phyloP scores from a whole-genome alignment of 164 flowering plant species.

The Magnolia officinalis region DNA sequence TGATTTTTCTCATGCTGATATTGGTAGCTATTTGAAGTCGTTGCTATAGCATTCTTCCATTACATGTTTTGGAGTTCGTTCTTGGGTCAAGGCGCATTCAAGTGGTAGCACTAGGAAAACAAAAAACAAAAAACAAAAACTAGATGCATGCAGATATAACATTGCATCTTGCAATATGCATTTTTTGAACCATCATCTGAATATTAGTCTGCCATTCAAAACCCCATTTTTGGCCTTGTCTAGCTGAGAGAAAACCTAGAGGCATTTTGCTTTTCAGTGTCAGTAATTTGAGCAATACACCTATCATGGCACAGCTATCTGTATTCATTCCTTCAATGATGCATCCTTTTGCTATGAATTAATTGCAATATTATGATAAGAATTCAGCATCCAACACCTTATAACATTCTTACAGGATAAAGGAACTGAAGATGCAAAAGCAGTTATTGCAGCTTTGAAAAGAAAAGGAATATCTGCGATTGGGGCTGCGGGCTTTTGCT shows the following conservation, averaged over 20 bases:
- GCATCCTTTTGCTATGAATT: background rate
- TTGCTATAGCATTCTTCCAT: background rate
- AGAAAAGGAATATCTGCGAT: slow-evolving; percentile 46
- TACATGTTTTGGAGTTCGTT: background rate
- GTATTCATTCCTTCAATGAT: background rate
- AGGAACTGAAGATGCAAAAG: slow-evolving; percentile 56
- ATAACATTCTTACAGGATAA: slow-evolving; percentile 37
- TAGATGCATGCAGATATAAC: background rate
- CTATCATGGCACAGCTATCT: background rate
- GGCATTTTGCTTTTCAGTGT: no score
- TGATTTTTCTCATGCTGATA: background rate
- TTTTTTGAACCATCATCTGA: background rate
- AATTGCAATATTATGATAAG: background rate
- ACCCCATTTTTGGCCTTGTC: background rate
- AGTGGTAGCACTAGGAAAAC: background rate
- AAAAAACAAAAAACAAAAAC: background rate
- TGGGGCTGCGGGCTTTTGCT: slow-evolving; percentile 71
- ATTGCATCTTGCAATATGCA: background rate
- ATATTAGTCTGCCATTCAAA: background rate
- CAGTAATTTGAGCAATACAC: no score
- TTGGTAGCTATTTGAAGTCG: background rate
- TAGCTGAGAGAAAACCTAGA: background rate
- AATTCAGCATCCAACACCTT: background rate
- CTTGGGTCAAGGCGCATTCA: background rate
- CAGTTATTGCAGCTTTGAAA: slow-evolving; percentile 50